Base-by-base conservation (phyloP, 108 stramenopile species). In the Heterococcus sp. region DNA sequence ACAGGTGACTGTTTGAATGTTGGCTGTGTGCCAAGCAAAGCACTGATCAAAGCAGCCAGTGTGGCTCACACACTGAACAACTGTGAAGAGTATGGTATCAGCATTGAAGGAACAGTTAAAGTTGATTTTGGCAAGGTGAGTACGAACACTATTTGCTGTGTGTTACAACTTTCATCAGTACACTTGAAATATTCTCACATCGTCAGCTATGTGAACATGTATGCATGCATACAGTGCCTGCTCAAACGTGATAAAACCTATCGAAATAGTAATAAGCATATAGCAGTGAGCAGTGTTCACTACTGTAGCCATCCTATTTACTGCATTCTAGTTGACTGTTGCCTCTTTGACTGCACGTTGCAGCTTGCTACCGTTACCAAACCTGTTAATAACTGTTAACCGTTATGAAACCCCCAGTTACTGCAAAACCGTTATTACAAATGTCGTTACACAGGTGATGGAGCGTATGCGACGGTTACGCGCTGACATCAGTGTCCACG, bases 21-120 rank as follows among this genome's bases (percentile, higher is more conserved):
- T 0, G 97, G 97, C 63, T 97, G 97, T 85, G 95, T 97, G 36
- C 97, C 97, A 0, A 90, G 89, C 71, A 97, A 97, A 86, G 94
- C 95, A 0, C 87, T 97, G 72, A 76, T 97, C 34, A 88, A 90
- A 64, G 90, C 89, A 36, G 94, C 94, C 8, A 87, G 85, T 73
- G 80, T 90, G 14, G 77, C 92, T 30, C 63, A 88, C 33, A 89
- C 93, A 75, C 90, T 92, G 4, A 72, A 74, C 63, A 76, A 90
- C 71, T 91, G 91, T 8, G 86, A 76, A 30, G 89, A 93, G 46
- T 94, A 93, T 76, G 97, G 95, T 32, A 84, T 94, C 21, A 2
- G 65, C 30, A 14, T 89, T 74, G 27, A 71, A 35, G 86, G 87
- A 46, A 84, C 88, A 32, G 86, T 94, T 0, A 75, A 86, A 14